Base-by-base conservation (phyloP, 2,329 filamentous ascomycete genomes). In the Volutella citrinella region DNA sequence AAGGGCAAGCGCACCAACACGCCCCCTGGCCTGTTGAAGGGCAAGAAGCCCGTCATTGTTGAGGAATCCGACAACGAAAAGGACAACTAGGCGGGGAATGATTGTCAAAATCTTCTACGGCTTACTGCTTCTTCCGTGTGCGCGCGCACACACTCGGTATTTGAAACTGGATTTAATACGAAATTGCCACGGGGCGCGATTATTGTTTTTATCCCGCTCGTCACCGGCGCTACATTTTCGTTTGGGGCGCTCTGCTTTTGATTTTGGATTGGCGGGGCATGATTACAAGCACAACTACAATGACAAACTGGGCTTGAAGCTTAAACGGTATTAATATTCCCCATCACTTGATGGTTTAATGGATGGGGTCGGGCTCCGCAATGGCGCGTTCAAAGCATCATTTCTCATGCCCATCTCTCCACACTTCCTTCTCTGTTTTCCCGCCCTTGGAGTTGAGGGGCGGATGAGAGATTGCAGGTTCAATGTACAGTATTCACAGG, bases 1-100 rank as follows among this genome's bases (percentile, higher is more conserved):
- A 79, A 76, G 40, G 87, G 87, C 30, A 80, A 72, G 38, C 69
- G 69, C 12, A 49, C 52, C 25, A 54, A 61, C 40, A 49, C 60
- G 30, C 66, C 66, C 20, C 63, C 63, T 9, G 62, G 61, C 27
- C 66, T 44, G 17, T 44, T 40, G 16, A 52, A 51, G 28, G 40
- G 26, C n/a, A 42, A 49, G 32, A 29, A 40, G 20, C 35, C 34
- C 30, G 59, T 17, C 28, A 31, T 25, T 32, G 31, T 26, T 16
- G 42, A 49, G 25, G 24, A 29, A 18, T 31, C 40, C 42, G 24
- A 32, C 23, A 32, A 36, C 21, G 38, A 42, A 48, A 46, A 21
- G 32, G 26, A 48, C 52, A 32, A 49, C 42, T 44, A 54, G 35
- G 34, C n/a, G n/a, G n/a, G n/a, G n/a, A n/a, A n/a, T n/a, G n/a